phyloP scores from a whole-genome alignment of 768 basidiomycete species.

The Amanita pseudoporphyria region DNA sequence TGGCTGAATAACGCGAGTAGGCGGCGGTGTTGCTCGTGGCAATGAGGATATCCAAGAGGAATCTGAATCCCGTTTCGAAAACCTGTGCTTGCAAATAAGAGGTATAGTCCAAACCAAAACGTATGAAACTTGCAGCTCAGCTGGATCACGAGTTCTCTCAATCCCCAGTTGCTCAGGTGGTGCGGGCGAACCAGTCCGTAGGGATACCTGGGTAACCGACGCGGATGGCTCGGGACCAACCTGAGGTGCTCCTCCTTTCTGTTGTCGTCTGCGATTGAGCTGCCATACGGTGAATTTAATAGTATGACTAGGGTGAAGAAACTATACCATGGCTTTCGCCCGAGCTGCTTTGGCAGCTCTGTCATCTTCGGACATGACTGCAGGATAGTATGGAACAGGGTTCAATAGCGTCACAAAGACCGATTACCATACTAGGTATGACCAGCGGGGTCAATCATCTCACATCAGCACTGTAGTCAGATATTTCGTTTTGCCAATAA shows the following conservation, averaged over 20 bases:
- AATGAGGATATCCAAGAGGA: slow-evolving; percentile 54
- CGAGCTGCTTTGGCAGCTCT: slow-evolving; percentile 76
- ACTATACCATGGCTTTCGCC: slow-evolving; percentile 69
- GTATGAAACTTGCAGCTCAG: slow-evolving; percentile 1
- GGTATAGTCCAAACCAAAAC: neutral
- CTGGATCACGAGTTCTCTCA: neutral
- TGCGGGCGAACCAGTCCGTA: slow-evolving; percentile 26
- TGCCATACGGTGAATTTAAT: slow-evolving; percentile 19
- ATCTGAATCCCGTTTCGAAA: slow-evolving; percentile 38
- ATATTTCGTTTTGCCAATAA: neutral
- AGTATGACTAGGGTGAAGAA: slow-evolving; percentile 4
- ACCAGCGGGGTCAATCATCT: neutral
- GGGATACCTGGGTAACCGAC: slow-evolving; percentile 31
- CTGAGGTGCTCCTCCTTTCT: slow-evolving; percentile 44
- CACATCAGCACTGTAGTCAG: too few relatives aligned
- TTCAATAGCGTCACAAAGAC: too few relatives aligned
- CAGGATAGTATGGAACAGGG: neutral
- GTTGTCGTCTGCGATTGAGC: slow-evolving; percentile 77
- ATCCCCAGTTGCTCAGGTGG: neutral
- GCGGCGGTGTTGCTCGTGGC: slow-evolving; percentile 26
- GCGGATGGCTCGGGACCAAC: slow-evolving; percentile 24
- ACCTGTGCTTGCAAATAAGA: slow-evolving; percentile 17
- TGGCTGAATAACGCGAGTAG: slow-evolving; percentile 13
- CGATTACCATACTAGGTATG: slow-evolving; percentile 11
- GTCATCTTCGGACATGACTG: slow-evolving; percentile 57